A percentile compares a stretch with the other conserved stretches of the same genome.
These are phyloP conservation scores for Trichaptum fuscoviolaceum DNA, from an alignment of 768 basidiomycete genomes.

Conservation along the genomic window DNA sequence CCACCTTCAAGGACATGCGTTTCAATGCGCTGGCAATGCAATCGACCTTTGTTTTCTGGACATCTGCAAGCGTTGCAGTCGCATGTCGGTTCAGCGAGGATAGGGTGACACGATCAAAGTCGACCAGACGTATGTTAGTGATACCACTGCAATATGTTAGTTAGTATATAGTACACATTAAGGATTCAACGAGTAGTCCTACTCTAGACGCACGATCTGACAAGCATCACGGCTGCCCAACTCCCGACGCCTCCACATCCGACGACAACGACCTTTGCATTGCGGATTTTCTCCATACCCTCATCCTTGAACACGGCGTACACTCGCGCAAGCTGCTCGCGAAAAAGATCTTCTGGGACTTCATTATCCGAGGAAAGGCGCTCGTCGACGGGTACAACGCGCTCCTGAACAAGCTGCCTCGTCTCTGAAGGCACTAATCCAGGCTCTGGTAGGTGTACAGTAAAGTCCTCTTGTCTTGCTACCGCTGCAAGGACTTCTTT, in stretches of 20 bases:
- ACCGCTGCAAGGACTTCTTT: conserved; percentile 40
- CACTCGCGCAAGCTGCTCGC: conserved; percentile 89
- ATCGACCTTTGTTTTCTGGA: conserved; percentile 88
- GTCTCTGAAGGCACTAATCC: background rate
- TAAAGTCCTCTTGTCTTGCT: conserved; percentile 2
- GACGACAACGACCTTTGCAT: conserved; percentile 76
- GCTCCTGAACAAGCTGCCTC: background rate
- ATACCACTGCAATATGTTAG: conserved; percentile 48
- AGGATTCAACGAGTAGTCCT: background rate
- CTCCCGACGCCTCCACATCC: conserved; percentile 97
- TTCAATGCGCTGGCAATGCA: conserved; percentile 65
- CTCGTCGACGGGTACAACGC: background rate
- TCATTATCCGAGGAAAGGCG: conserved; percentile 11
- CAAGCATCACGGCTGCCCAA: conserved; percentile 93
- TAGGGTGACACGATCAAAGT: conserved; percentile 95
- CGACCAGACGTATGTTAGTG: conserved; percentile 71
- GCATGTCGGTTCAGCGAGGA: conserved; percentile 95
- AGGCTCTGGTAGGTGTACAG: conserved; percentile 8
- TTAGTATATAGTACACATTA: conserved; percentile 3
- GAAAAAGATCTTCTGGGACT: conserved; percentile 78
- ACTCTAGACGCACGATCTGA: conserved; percentile 63
- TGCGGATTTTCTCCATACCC: conserved; percentile 72
- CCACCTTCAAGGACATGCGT: conserved; percentile 77
- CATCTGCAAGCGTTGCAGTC: conserved; percentile 81
- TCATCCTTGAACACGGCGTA: conserved; percentile 94